Base-by-base conservation (phyloP, 345 rosid genomes). In the Hypericum perforatum region DNA sequence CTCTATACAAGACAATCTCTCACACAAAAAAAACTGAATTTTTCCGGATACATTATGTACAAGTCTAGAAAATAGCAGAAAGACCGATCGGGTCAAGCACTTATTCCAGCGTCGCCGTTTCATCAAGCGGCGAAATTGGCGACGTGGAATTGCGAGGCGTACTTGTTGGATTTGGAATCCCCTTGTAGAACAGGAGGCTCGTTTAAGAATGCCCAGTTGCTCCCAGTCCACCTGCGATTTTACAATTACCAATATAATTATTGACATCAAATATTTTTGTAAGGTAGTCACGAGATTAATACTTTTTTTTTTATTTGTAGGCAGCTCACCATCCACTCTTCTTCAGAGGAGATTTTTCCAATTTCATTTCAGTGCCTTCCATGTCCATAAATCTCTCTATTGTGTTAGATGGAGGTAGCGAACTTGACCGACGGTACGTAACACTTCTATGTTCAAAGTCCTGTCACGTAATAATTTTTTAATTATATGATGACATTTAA, bases 191-290 rank as follows among this genome's bases (percentile, higher is more conserved):
- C 85, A 1, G 84, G 87, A 0, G 92, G 84, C 63, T 84, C 96
- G 48, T 91, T 87, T 42, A 91, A 72, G 65, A 84, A 84, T 12
- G 96, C 96, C 92, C 61, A 81, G 55, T 64, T 81, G 77, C 95
- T 91, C 48, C 81, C 66, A 1, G 58, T 81, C 96, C 98, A 91
- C 96, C 97, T 80, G 56, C 65, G 40, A 11, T 46, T n/a, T n/a
- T 15, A 15, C 44, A 40, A 29, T 16, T 5, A 5, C 14, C 0
- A n/a, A 5, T 5, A 8, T 6, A 53, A 53, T 43, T 7, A 1
- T 14, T 6, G 11, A 9, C 43, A n/a, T 22, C 32, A n/a, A n/a
- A n/a, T n/a, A n/a, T n/a, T n/a, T n/a, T n/a, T n/a, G n/a, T n/a
- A n/a, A n/a, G n/a, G n/a, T n/a, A n/a, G n/a, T n/a, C n/a, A n/a